Percentiles rank a stretch among this genome's conserved stretches.
phyloP scores from a whole-genome alignment of 257 asterid species.

The Buddleja alternifolia region DNA sequence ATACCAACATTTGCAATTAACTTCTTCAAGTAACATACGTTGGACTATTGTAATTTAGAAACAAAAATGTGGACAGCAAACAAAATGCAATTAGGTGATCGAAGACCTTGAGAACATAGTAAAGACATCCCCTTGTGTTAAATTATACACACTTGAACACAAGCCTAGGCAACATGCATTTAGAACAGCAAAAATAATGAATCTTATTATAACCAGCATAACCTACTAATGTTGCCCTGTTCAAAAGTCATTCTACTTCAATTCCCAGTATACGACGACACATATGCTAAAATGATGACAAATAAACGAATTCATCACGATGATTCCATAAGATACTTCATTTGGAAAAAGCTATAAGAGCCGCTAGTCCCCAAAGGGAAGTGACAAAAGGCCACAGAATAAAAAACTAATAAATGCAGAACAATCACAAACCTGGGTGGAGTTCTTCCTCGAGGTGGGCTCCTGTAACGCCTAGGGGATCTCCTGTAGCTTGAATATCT shows the following conservation, averaged over 20 bases:
- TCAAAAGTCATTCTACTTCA: background rate
- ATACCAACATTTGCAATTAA: no score
- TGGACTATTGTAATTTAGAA: background rate
- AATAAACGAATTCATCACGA: background rate
- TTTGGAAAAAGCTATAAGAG: background rate
- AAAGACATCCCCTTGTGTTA: background rate
- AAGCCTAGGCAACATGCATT: background rate
- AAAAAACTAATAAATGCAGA: background rate
- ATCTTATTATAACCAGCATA: no score
- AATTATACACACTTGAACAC: background rate
- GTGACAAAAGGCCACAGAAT: background rate
- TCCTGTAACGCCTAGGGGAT: constrained; percentile 94
- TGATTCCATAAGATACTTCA: background rate
- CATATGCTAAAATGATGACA: background rate
- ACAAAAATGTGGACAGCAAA: background rate
- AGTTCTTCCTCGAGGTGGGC: constrained; percentile 93
- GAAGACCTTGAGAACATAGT: background rate
- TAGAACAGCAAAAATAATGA: no score
- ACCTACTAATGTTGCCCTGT: no score
- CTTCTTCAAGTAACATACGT: background rate
- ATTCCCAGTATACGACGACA: background rate
- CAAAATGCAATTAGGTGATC: background rate
- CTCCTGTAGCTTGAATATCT: constrained; percentile 84
- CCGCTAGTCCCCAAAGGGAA: background rate
- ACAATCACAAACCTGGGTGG: constrained; percentile 73